Percentiles rank a stretch among this genome's conserved stretches.
Conservation (phyloP, 768 basidiomycete genomes). For the Stropharia rugosoannulata region DNA sequence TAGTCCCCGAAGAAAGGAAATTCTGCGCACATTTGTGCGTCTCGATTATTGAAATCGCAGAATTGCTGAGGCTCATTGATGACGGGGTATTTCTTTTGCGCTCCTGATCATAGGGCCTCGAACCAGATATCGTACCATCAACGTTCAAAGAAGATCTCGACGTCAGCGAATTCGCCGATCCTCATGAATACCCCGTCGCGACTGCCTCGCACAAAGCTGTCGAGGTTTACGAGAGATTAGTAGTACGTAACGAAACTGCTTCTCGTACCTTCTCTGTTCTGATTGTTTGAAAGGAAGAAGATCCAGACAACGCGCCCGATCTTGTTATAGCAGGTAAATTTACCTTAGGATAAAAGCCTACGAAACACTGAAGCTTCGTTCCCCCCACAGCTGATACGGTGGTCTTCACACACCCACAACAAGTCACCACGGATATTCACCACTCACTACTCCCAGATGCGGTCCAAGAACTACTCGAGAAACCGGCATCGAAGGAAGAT, state of each 20-base stretch:
- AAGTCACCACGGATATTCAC: constrained; percentile 54
- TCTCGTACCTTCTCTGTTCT: constrained; percentile 43
- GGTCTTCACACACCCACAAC: constrained; percentile 77
- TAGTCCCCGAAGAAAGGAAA: constrained; percentile 83
- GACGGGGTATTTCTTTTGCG: neutral
- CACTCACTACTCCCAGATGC: constrained; percentile 51
- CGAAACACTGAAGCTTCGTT: constrained; percentile 72
- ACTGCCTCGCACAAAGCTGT: constrained; percentile 37
- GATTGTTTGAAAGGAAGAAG: constrained; percentile 61
- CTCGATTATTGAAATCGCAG: neutral
- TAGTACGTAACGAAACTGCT: constrained; percentile 51
- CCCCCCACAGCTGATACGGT: constrained; percentile 81
- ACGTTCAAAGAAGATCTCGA: constrained; percentile 78
- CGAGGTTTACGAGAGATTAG: constrained; percentile 36
- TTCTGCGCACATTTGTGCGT: constrained; percentile 76
- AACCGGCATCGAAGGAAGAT: constrained; percentile 76
- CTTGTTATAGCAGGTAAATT: constrained; percentile 64
- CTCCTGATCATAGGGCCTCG: constrained; percentile 31
- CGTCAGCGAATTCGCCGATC: constrained; percentile 62
- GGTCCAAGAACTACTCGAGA: constrained; percentile 83
- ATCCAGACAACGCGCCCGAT: constrained; percentile 36
- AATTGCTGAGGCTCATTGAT: neutral
- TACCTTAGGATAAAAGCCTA: constrained; percentile 21
- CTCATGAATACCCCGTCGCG: constrained; percentile 39
- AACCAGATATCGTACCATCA: constrained; percentile 42